Evolutionary conservation across 805 yeast species (phyloP).

Genomic region (Kodamaea fukazawae): DNA sequence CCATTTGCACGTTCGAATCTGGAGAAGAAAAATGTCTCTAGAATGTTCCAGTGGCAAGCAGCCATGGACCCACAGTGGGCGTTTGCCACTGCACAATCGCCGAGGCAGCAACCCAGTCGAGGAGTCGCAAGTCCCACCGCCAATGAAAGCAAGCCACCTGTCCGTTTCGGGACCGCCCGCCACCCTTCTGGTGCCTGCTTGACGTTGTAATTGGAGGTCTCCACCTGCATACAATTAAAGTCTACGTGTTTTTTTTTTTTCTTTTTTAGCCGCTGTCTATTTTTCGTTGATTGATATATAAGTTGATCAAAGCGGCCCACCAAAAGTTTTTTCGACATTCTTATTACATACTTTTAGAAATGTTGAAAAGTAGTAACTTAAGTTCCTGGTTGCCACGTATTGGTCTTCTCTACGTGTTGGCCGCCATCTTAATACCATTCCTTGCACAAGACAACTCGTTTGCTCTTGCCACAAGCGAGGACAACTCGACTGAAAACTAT

Average conservation of each 20-base stretch:
- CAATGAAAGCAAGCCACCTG: not conserved
- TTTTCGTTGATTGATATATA: slow-evolving; percentile 4
- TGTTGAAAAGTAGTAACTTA: slow-evolving; percentile 11
- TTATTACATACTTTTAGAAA: slow-evolving; percentile 3
- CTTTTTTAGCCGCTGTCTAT: slow-evolving; percentile 3
- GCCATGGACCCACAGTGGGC: not conserved
- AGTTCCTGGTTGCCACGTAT: slow-evolving; percentile 16
- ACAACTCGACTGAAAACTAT: slow-evolving; percentile 40
- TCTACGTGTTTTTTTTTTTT: not conserved
- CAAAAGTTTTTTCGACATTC: slow-evolving; percentile 1
- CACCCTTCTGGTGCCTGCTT: too few relatives aligned
- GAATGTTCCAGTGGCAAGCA: slow-evolving; percentile 2
- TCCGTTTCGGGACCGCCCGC: too few relatives aligned
- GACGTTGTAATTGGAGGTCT: too few relatives aligned
- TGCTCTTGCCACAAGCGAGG: slow-evolving; percentile 23
- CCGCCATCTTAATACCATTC: slow-evolving; percentile 39
- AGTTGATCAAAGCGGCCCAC: not conserved
- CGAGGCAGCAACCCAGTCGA: too few relatives aligned
- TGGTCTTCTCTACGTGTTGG: slow-evolving; percentile 28
- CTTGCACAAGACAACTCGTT: slow-evolving; percentile 20
- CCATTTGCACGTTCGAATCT: too few relatives aligned
- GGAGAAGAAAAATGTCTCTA: not conserved
- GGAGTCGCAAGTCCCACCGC: too few relatives aligned
- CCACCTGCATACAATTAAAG: slow-evolving; percentile 7
- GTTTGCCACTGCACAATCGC: too few relatives aligned